Evolutionary conservation across 768 basidiomycete genomes (phyloP).

Genomic region (Russula brevipes): DNA sequence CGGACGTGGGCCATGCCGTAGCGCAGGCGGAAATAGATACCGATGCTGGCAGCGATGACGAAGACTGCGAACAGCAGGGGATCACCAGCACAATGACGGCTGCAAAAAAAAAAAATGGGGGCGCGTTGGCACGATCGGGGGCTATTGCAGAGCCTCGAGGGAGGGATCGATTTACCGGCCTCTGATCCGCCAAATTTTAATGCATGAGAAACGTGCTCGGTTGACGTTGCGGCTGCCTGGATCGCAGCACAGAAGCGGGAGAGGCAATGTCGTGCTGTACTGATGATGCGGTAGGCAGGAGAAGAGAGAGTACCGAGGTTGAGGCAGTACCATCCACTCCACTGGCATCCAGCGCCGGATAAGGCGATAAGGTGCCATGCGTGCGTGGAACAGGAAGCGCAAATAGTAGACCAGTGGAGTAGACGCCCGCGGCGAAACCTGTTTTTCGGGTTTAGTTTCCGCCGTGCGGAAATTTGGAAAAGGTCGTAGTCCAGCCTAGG

Average conservation of each 20-base stretch:
- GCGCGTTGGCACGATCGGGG: neutral
- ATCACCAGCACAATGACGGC: constrained; percentile 58
- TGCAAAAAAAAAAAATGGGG: neutral
- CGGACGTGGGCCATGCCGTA: constrained; percentile 41
- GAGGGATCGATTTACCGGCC: constrained; percentile 7
- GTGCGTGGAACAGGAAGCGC: neutral
- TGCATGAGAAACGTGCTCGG: neutral
- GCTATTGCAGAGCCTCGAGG: neutral
- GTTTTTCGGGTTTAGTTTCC: too few species aligned
- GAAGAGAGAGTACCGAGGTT: constrained; percentile 7
- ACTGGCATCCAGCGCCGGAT: neutral
- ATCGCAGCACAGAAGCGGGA: neutral
- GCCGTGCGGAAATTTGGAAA: neutral
- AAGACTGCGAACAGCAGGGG: constrained; percentile 41
- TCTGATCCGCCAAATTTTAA: constrained; percentile 23
- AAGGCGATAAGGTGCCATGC: neutral
- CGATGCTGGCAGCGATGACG: constrained; percentile 48
- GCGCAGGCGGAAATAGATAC: constrained; percentile 52
- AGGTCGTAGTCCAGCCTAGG: too few species aligned
- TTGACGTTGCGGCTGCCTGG: neutral
- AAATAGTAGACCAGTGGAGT: neutral
- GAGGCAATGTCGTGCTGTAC: neutral
- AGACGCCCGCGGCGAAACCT: neutral
- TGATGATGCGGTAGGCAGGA: neutral
- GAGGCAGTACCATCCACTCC: neutral